These are phyloP conservation scores for Sistotremastrum niveocremeum DNA, from an alignment of 768 basidiomycete species.

Conservation along the genomic window DNA sequence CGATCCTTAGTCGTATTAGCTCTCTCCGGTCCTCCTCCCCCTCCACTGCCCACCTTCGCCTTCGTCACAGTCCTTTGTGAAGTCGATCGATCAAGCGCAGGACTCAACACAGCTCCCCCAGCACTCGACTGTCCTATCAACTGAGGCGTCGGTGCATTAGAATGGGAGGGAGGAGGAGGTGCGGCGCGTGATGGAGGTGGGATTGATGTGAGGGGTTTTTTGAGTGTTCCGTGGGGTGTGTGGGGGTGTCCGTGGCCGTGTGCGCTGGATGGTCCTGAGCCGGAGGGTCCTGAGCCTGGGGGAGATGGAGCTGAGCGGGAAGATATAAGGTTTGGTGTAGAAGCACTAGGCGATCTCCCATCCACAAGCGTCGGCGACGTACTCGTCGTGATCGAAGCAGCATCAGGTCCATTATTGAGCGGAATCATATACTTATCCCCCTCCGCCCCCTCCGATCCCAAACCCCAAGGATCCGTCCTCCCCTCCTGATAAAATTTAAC, in stretches of 20 bases:
- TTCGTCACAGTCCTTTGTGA: conserved; percentile 67
- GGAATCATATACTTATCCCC: conserved; percentile 6
- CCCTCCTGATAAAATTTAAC: conserved; percentile 97
- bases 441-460: conserved; percentile 73
- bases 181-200: conserved; percentile 17
- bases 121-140: conserved; percentile 16
- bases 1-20: too few relatives aligned
- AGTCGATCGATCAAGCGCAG: conserved; percentile 73
- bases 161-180: conserved; percentile 51
- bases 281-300: conserved; percentile 4
- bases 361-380: too few relatives aligned
- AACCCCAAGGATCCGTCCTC: conserved; percentile 27
- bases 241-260: neutral
- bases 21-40: neutral
- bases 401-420: too few relatives aligned
- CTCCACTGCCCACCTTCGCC: conserved; percentile 1
- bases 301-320: conserved; percentile 1
- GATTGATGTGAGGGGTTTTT: conserved; percentile 11
- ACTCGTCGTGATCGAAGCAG: neutral
- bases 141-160: conserved; percentile 57
- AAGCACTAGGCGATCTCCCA: too few relatives aligned
- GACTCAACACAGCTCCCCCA: conserved; percentile 24
- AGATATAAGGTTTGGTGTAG: too few relatives aligned
- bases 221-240: neutral
- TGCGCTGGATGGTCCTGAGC: too few relatives aligned